These are phyloP conservation scores for Spergularia marina DNA, from an alignment of 148 eudicot genomes.

Conservation along the genomic window DNA sequence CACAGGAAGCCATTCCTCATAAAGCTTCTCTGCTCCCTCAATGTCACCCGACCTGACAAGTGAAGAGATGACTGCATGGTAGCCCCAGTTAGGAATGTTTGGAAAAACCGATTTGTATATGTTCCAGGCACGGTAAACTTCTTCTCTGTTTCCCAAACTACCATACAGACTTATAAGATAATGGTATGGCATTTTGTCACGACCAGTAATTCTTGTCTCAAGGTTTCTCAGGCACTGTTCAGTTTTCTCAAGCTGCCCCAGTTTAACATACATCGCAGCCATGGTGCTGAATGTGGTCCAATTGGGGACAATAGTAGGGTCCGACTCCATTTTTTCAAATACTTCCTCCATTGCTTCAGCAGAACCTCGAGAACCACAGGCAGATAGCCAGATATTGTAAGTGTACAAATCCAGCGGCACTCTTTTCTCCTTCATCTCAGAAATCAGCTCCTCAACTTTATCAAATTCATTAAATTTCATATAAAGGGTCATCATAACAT, in stretches of 20 bases:
- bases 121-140: slow-evolving; percentile 73
- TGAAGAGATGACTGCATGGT: slow-evolving; percentile 66
- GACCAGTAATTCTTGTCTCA: slow-evolving; percentile 50
- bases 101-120: slow-evolving; percentile 50
- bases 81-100: slow-evolving; percentile 56
- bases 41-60: slow-evolving; percentile 65
- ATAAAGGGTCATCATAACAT: slow-evolving; percentile 91
- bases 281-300: slow-evolving; percentile 83
- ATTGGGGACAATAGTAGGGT: slow-evolving; percentile 40
- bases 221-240: slow-evolving; percentile 56
- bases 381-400: slow-evolving; percentile 83
- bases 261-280: slow-evolving; percentile 65
- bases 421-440: slow-evolving; percentile 64
- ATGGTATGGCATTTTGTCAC: slow-evolving; percentile 63
- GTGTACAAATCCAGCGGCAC: slow-evolving; percentile 59
- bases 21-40: slow-evolving; percentile 68
- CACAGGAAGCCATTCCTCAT: slow-evolving; percentile 61
- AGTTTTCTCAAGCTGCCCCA: slow-evolving; percentile 52
- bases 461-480: slow-evolving; percentile 57
- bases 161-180: slow-evolving; percentile 71
- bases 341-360: slow-evolving; percentile 69
- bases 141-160: slow-evolving; percentile 61
- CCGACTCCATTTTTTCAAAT: slow-evolving; percentile 52
- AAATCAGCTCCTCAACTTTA: slow-evolving; percentile 50
- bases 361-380: slow-evolving; percentile 57